Evolutionary conservation across 805 yeast species (phyloP), one percentile per base, ranked within the genome.

Genomic region (Starmerella powellii): DNA sequence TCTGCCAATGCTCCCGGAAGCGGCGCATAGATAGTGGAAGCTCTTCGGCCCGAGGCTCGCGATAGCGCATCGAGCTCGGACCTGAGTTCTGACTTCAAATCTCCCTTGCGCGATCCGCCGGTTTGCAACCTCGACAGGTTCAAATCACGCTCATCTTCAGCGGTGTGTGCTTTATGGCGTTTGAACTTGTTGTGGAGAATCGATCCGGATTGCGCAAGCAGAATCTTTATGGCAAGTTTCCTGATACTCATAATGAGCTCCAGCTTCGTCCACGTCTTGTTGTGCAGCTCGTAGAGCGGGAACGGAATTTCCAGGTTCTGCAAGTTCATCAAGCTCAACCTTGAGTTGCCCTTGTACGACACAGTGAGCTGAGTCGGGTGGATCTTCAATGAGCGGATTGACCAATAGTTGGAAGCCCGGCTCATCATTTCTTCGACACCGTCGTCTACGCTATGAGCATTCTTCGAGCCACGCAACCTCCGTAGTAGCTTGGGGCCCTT

Each of bases 151-250:
- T 45, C 48, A 19, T 44, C 46, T 19, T 46, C 34, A 17, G 17
- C 28, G 28, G 50, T 29, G 28, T 41, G 42, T 15, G n/a, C 2
- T 18, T 44, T 49, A 44, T 53, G 57, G 10, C 46, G 44, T 31
- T 65, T 65, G 28, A 88, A 63, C 60, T 83, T 85, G 56, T 84
- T 84, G n/a, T 80, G 77, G 28, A 87, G 56, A 38, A 88, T 72
- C 44, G 78, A 75, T 3, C 94, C 95, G 0, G 87, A 71, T 44
- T 66, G 69, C n/a, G 57, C 57, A 27, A 66, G 50, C 32, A 67
- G 51, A 2, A 63, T 55, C 48, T 57, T 59, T 33, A 65, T 54
- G 13, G 65, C 55, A 44, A 64, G 63, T 45, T 74, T 79, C 56
- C 78, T 77, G 42, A 87, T 55, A 24, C 72, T 68, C 52, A 71